Base-by-base conservation (phyloP, 495 filamentous ascomycete genomes). In the Hypoxylon intermedium region DNA sequence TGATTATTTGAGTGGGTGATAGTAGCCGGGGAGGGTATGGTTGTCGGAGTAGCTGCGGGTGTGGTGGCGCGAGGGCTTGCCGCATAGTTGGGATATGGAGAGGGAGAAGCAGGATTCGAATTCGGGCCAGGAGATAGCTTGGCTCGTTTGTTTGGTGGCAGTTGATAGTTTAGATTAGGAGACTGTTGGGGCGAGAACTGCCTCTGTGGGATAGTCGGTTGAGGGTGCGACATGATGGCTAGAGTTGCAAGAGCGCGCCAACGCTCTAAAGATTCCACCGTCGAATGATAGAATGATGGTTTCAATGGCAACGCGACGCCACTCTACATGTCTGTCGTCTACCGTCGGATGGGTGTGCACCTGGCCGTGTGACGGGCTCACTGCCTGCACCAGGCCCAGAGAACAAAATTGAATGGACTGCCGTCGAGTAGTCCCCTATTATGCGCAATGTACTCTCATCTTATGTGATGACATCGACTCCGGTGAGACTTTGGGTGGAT, bases 141-240 rank as follows among this genome's bases (percentile, higher is more conserved):
- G 51, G 83, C 84, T 40, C 89, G 82, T 72, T 95, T 89, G 46
- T 74, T 84, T 0, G 83, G 81, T 13, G 86, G 87, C 40, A 82
- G 71, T 19, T 53, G 53, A 37, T 67, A 58, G 16, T 52, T 48
- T 65, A 73, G 69, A 12, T 75, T 77, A 1, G 77, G 64, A 26
- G 74, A 69, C 19, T 74, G 70, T 13, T 76, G 74, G 1, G 75
- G 65, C 41, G 74, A 73, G 48, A 73, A 77, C 49, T 71, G 70
- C 58, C 60, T 63, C 41, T 36, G 66, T 15, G 55, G 60, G 11
- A 64, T 61, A 30, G 54, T 51, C 2, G 56, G 50, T 51, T 71
- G 67, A 28, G 66, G 55, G 49, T 72, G 69, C 36, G 67, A 71
- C 64, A 68, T 68, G 40, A 42, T 47, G 58, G 50, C 13, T 13